Base-by-base conservation (phyloP, 805 yeast species). In the Yarrowia deformans region DNA sequence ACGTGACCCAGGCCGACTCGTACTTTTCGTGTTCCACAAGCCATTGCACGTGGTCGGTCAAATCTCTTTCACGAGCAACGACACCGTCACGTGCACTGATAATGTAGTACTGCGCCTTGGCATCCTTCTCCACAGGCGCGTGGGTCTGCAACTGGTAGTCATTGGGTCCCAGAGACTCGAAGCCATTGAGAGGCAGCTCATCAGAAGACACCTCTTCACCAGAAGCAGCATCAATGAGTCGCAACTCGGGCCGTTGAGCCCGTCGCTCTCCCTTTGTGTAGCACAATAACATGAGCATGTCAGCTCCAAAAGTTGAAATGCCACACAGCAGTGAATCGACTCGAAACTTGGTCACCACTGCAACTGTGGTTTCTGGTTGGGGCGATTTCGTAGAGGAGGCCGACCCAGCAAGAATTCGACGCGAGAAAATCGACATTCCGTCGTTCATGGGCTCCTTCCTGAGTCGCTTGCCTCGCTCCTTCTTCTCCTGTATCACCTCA, bases 61-160 rank as follows among this genome's bases (percentile, higher is more conserved):
- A 78, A 67, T 87, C 87, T n/a, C 90, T 82, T 71, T 89, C 91
- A 72, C 88, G 85, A 0, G 93, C 92, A 16, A 87, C 80, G 0
- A 94, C 89, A 0, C 89, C 94, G 78, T 93, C 98, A 58, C 86
- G 85, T 0, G 97, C 91, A 75, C 94, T 87, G 6, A 94, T 81
- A 19, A 95, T 81, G 73, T 84, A 90, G 80, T 89, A 91, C 68
- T 82, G 81, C 1, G 68, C 54, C 35, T 60, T 68, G 23, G 43
- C 67, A 52, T 43, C 46, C 16, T 48, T 48, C 5, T 67, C 70
- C 19, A 48, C 42, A 8, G 66, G 61, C 0, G 69, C 54, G 37
- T 66, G 66, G 63, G 84, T 85, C 1, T 88, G 86, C 58, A 93
- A 77, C 72, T 86, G 88, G 75, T 90, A 91, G 75, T 95, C 98